A percentile compares a stretch with the other conserved stretches of the same genome.
Conservation (phyloP, 75 land plant genomes). For the Picea sitchensis region DNA sequence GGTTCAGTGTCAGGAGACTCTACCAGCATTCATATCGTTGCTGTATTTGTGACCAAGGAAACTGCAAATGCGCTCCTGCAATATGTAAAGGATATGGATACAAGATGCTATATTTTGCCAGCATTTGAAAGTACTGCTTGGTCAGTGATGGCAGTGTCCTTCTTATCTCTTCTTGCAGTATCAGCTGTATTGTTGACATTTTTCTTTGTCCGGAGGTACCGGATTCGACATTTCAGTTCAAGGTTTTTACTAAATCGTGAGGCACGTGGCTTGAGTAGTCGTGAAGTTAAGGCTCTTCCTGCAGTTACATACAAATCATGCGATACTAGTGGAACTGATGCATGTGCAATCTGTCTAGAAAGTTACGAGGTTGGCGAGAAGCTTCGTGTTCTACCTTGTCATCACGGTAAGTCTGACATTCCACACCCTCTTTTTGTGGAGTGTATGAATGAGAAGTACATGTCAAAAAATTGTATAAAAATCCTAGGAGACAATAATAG, state of each 20-base stretch:
- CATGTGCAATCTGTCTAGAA: slow-evolving; percentile 51
- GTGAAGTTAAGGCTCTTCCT: slow-evolving; percentile 48
- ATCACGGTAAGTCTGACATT: slow-evolving; percentile 26
- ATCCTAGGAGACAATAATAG: not conserved
- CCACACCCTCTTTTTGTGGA: not conserved
- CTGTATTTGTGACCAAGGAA: slow-evolving; percentile 41
- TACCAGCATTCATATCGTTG: slow-evolving; percentile 27
- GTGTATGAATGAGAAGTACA: not conserved
- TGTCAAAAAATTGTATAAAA: not conserved
- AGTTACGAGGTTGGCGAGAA: slow-evolving; percentile 42
- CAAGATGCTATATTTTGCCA: slow-evolving; percentile 41
- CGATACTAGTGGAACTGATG: slow-evolving; percentile 23
- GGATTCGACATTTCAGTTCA: slow-evolving; percentile 24
- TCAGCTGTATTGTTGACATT: slow-evolving; percentile 43
- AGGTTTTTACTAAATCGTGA: slow-evolving; percentile 19
- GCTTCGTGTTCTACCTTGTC: slow-evolving; percentile 41
- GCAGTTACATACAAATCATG: slow-evolving; percentile 22
- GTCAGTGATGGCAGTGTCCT: slow-evolving; percentile 56
- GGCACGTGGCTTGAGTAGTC: slow-evolving; percentile 29
- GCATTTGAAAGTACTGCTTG: slow-evolving; percentile 52
- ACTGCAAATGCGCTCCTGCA: slow-evolving; percentile 33
- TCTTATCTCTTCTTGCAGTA: slow-evolving; percentile 50
- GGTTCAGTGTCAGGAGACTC: slow-evolving; percentile 47
- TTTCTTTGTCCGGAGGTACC: slow-evolving; percentile 42
- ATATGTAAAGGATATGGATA: slow-evolving; percentile 24